Evolutionary conservation across 176 grass and related monocot genomes (phyloP).

Genomic region (Bolboschoenus planiculmis): DNA sequence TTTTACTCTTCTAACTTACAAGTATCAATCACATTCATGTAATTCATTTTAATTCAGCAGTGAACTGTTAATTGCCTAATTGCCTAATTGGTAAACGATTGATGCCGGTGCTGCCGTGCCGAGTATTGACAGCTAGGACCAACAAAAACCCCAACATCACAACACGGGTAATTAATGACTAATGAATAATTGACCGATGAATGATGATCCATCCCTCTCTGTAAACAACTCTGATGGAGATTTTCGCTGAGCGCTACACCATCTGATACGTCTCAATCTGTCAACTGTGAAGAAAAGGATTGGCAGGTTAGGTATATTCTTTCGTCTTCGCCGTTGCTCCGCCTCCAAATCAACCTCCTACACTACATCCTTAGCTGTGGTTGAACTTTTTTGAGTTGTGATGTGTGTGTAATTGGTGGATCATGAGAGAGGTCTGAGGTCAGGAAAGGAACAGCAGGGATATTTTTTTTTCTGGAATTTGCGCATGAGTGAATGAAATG

Average conservation of each 20-base stretch:
- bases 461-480: background rate
- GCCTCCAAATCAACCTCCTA: background rate
- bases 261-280: background rate
- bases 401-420: background rate
- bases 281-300: background rate
- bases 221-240: background rate
- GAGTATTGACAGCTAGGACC: slow-evolving; percentile 1
- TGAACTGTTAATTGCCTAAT: no score
- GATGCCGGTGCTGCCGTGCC: background rate
- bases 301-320: background rate
- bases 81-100: background rate
- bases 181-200: background rate
- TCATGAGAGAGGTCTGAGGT: background rate
- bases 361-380: background rate
- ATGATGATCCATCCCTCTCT: background rate
- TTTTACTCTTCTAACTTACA: no score
- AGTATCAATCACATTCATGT: no score
- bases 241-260: background rate
- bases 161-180: background rate
- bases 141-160: background rate
- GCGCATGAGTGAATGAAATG: background rate
- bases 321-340: background rate
- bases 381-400: background rate
- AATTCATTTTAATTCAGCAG: no score
- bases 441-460: background rate